A percentile compares a stretch with the other conserved stretches of the same genome.
These are phyloP conservation scores for Wickerhamiella cacticola DNA, from an alignment of 805 yeast species.

Conservation along the genomic window DNA sequence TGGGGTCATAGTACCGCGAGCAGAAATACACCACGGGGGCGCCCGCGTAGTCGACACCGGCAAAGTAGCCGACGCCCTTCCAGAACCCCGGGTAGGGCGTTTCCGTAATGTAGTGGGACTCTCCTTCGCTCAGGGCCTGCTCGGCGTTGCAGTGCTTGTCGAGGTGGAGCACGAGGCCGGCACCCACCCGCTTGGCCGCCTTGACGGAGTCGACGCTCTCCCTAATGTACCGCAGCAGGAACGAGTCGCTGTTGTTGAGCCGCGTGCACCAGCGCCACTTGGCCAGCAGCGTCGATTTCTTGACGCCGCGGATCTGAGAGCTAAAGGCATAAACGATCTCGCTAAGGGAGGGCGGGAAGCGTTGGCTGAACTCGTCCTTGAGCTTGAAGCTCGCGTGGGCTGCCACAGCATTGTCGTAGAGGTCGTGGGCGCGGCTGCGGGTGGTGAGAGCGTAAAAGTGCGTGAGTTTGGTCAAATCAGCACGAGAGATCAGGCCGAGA, in stretches of 20 bases:
- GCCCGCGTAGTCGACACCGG: background rate
- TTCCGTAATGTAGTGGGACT: no score
- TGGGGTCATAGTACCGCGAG: background rate
- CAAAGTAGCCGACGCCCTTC: background rate
- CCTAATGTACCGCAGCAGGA: constrained; percentile 4
- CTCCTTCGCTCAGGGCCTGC: constrained; percentile 53
- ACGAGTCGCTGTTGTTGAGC: background rate
- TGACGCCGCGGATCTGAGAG: background rate
- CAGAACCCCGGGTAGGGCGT: no score
- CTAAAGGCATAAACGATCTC: background rate
- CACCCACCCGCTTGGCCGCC: background rate
- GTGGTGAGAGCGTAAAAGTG: background rate
- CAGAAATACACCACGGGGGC: background rate
- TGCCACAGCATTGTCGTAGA: background rate
- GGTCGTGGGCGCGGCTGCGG: background rate
- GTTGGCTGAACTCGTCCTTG: background rate
- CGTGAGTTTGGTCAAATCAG: background rate
- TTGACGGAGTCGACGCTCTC: constrained; percentile 1
- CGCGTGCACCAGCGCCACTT: constrained; percentile 9
- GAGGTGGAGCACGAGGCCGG: background rate
- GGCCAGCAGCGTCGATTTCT: background rate
- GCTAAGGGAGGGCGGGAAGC: background rate
- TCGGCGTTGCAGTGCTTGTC: constrained; percentile 38
- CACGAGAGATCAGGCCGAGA: background rate
- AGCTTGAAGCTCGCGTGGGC: background rate